Evolutionary conservation across 495 filamentous ascomycete species (phyloP).

Genomic region (Parmelia sp.): DNA sequence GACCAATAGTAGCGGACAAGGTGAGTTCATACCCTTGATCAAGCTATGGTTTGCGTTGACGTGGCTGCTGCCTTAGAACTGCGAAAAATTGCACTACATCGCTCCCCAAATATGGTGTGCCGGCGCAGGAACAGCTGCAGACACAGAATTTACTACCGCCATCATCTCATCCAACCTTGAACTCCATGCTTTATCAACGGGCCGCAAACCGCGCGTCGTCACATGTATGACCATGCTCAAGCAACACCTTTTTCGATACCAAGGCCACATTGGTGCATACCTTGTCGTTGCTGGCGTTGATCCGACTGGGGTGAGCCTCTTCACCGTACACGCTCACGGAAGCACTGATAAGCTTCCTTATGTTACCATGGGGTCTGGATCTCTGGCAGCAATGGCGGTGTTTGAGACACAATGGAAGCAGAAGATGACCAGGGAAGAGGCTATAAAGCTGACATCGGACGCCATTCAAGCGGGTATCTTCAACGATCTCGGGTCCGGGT

Average conservation of each 20-base stretch:
- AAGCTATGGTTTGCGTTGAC: conserved; percentile 5
- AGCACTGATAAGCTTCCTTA: conserved; percentile 98
- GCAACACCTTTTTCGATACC: conserved; percentile 97
- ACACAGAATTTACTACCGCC: conserved; percentile 98
- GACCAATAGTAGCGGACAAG: conserved; percentile 99
- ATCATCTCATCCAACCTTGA: conserved; percentile 98
- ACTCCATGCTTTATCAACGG: conserved; percentile 89
- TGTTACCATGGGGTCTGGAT: conserved; percentile 97
- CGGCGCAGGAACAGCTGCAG: conserved; percentile 93
- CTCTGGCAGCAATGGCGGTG: conserved; percentile 92
- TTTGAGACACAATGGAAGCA: conserved; percentile 96
- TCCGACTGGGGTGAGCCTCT: conserved; percentile 91
- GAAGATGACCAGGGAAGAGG: conserved; percentile 68
- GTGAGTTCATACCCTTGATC: conserved; percentile 33
- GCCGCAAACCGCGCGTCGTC: conserved; percentile 92
- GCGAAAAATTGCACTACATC: conserved; percentile 99
- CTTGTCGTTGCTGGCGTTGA: conserved; percentile 96
- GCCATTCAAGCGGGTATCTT: conserved; percentile 98
- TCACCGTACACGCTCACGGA: conserved; percentile 98
- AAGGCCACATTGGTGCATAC: conserved; percentile 97
- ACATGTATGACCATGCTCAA: conserved; percentile 99
- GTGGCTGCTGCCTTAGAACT: conserved; percentile 57
- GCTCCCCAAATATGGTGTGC: conserved; percentile 99
- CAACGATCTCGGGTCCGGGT: conserved; percentile 95
- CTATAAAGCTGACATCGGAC: conserved; percentile 72